Evolutionary conservation across 768 basidiomycete genomes (phyloP).

Genomic region (Mycena metata): DNA sequence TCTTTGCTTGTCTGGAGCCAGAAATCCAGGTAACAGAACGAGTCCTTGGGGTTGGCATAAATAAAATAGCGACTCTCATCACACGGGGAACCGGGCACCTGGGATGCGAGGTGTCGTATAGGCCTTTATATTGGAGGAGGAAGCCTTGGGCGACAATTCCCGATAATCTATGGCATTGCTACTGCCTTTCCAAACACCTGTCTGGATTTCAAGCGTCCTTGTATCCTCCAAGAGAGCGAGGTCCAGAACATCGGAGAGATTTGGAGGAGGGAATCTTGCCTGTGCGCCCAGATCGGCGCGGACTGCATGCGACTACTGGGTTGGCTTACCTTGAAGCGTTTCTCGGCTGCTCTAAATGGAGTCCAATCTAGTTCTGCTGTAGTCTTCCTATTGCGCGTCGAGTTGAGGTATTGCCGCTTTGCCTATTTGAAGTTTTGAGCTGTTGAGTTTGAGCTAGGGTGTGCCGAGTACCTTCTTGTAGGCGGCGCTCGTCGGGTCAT

Average conservation of each 20-base stretch:
- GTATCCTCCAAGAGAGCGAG: constrained; percentile 61
- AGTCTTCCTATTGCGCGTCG: constrained; percentile 66
- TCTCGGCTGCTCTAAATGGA: constrained; percentile 83
- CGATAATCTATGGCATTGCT: constrained; percentile 52
- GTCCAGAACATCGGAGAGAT: constrained; percentile 79
- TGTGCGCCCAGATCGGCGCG: background rate
- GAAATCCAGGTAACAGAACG: constrained; percentile 83
- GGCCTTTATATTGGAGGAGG: constrained; percentile 46
- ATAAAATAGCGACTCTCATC: constrained; percentile 26
- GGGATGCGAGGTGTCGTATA: constrained; percentile 68
- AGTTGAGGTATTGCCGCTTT: constrained; percentile 67
- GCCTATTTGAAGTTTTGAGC: constrained; percentile 55
- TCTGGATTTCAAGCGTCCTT: constrained; percentile 56
- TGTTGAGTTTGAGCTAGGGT: background rate
- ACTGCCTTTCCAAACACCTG: constrained; percentile 64
- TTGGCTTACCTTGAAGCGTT: constrained; percentile 69
- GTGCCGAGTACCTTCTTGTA: constrained; percentile 61
- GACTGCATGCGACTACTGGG: background rate
- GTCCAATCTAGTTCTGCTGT: constrained; percentile 72
- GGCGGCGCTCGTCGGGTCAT: constrained; percentile 62
- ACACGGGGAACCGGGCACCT: constrained; percentile 55
- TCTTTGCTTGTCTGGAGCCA: constrained; percentile 74
- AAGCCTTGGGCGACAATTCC: constrained; percentile 46
- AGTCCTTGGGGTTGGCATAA: constrained; percentile 68
- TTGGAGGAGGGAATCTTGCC: constrained; percentile 81